These are phyloP conservation scores for Westerdykella sp. DNA, from an alignment of 2,329 filamentous ascomycete species.

Conservation along the genomic window DNA sequence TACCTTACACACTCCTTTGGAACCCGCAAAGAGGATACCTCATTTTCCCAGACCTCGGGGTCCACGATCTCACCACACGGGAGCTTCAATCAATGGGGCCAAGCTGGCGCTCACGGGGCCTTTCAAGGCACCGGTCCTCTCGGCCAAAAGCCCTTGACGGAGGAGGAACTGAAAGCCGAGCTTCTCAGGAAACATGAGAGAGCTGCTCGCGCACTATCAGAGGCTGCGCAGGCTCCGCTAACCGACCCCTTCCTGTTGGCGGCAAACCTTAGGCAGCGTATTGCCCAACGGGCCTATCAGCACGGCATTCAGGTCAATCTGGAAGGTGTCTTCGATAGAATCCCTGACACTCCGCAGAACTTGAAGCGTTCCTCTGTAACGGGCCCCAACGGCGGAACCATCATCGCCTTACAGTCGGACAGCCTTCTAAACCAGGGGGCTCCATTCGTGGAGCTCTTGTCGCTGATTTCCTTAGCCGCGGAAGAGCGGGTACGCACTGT, in stretches of 20 bases:
- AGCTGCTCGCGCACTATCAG: conserved; percentile 57
- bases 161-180: conserved; percentile 59
- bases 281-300: conserved; percentile 53
- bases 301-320: conserved; percentile 55
- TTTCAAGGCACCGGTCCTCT: conserved; percentile 36
- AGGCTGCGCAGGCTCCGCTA: conserved; percentile 61
- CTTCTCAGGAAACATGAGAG: conserved; percentile 61
- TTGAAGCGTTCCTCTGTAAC: conserved; percentile 37
- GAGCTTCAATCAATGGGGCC: conserved; percentile 44
- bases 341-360: conserved; percentile 26
- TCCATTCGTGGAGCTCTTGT: conserved; percentile 72
- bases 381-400: conserved; percentile 56
- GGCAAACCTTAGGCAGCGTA: conserved; percentile 50
- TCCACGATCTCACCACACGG: conserved; percentile 37
- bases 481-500: conserved; percentile 72
- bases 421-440: conserved; percentile 67
- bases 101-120: conserved; percentile 30
- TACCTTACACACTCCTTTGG: conserved; percentile 65
- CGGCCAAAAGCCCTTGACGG: conserved; percentile 53
- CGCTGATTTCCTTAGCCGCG: conserved; percentile 73
- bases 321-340: conserved; percentile 47
- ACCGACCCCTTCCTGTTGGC: conserved; percentile 67
- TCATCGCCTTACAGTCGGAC: conserved; percentile 48
- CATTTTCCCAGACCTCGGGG: conserved; percentile 37
- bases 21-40: conserved; percentile 43